These are phyloP conservation scores for Babesia divergens DNA, from an alignment of 169 alveolate genomes.

Conservation along the genomic window DNA sequence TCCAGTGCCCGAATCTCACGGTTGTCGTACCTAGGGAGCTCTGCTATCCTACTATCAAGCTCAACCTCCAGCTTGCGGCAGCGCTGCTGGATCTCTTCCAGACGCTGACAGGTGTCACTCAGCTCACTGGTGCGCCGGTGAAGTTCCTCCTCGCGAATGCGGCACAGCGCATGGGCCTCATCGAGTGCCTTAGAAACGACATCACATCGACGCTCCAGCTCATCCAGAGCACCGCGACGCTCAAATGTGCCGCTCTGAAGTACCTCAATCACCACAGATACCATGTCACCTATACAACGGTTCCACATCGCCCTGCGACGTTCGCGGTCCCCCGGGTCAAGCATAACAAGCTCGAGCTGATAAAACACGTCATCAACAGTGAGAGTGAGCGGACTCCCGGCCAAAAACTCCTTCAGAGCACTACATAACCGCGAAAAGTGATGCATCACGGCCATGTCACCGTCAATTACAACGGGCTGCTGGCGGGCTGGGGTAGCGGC, in stretches of 20 bases:
- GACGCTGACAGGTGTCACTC: background rate
- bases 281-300: constrained; percentile 25
- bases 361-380: constrained; percentile 39
- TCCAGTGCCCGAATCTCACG: constrained; percentile 6
- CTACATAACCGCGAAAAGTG: constrained; percentile 25
- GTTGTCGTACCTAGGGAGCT: background rate
- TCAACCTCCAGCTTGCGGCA: constrained; percentile 42
- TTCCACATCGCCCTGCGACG: constrained; percentile 20
- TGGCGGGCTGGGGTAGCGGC: background rate
- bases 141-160: constrained; percentile 40
- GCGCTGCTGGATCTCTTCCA: constrained; percentile 25
- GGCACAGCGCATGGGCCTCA: constrained; percentile 24
- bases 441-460: constrained; percentile 48
- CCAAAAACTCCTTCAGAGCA: constrained; percentile 15
- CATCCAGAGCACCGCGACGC: constrained; percentile 10
- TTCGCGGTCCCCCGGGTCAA: constrained; percentile 18
- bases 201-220: background rate
- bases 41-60: constrained; percentile 3
- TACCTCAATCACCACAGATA: constrained; percentile 31
- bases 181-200: constrained; percentile 8
- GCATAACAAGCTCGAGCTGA: constrained; percentile 36
- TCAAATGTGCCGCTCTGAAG: background rate
- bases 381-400: constrained; percentile 23
- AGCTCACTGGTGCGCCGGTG: constrained; percentile 33
- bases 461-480: background rate